Evolutionary conservation across 371 early-diverging fungal genomes (phyloP), one percentile per base, ranked within the genome.

Genomic region (Globomyces sp.): DNA sequence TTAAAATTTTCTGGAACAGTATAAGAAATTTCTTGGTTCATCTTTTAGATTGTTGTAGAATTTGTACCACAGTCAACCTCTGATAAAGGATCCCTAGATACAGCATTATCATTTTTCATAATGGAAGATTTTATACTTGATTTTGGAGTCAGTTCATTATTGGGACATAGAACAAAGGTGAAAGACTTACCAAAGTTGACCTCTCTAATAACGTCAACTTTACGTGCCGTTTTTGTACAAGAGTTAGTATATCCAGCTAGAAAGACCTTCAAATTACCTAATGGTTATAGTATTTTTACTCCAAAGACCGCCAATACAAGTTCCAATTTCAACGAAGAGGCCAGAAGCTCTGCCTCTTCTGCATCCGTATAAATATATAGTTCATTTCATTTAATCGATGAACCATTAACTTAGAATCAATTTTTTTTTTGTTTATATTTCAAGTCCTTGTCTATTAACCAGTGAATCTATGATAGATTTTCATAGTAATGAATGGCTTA

Each of bases 171-270:
- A 65, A 93, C 95, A 40, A 97, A 97, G 72, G 85, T 96, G 40
- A 94, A 94, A 73, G 93, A 94, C 71, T 80, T 96, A 50, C 96
- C 97, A 8, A 94, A 93, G 77, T 77, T 97, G 48, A 89, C 92
- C 1, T 87, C 89, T 44, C 73, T 96, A 37, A 90, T 97, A 53
- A 87, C 87, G 4, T 81, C 85, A 13, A 86, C 86, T 63, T 70
- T 92, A 40, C 81, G 89, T 11, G 80, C 85, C 40, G 81, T 87
- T n/a, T 91, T 91, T 66, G 66, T 71, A 6, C 74, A 78, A 9
- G 70, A 68, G 63, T 66, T 80, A 45, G 78, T 80, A 34, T 77
- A 70, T 72, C 80, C 80, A n/a, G 60, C 66, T 24, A 74, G 70
- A 67, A 71, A 74, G 57, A 66, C 63, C 53, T 42, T 74, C 3